phyloP scores from a whole-genome alignment of 2,329 filamentous ascomycete genomes.

The Aureobasidium namibiae region DNA sequence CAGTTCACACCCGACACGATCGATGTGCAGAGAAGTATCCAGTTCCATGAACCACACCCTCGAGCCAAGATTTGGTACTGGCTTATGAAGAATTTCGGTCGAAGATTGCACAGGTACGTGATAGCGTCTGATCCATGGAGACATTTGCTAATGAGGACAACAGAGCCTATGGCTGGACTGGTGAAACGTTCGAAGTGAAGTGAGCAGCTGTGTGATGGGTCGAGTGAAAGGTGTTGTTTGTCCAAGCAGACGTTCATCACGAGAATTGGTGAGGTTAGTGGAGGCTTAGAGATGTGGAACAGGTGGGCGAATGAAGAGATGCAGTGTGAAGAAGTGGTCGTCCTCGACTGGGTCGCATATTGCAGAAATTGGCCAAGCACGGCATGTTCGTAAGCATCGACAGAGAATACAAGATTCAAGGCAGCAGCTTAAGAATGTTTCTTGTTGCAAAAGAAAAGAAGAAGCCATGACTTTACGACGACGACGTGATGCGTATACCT shows the following conservation, averaged over 20 bases:
- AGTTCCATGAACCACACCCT: slow-evolving; percentile 55
- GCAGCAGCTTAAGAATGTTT: neutral
- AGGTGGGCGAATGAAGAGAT: neutral
- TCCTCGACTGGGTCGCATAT: neutral
- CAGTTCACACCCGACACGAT: slow-evolving; percentile 42
- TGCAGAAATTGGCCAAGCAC: neutral
- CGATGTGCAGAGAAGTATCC: slow-evolving; percentile 42
- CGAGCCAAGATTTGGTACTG: slow-evolving; percentile 42
- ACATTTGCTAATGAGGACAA: slow-evolving; percentile 24
- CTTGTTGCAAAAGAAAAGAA: neutral
- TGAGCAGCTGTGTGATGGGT: neutral
- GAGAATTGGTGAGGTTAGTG: too few species aligned
- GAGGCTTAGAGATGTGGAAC: neutral
- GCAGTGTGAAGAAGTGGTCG: neutral
- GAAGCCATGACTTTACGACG: neutral
- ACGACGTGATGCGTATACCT: neutral
- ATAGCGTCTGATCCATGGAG: slow-evolving; percentile 37
- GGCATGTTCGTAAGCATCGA: neutral
- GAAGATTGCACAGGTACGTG: slow-evolving; percentile 35
- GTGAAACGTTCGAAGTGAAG: slow-evolving; percentile 19
- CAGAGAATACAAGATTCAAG: neutral
- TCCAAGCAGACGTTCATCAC: neutral
- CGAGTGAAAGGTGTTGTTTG: neutral
- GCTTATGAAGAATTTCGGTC: slow-evolving; percentile 39
- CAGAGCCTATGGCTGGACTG: slow-evolving; percentile 22